Conservation (phyloP, 1,284 basidiomycete species). For the Ceratobasidium sp. region DNA sequence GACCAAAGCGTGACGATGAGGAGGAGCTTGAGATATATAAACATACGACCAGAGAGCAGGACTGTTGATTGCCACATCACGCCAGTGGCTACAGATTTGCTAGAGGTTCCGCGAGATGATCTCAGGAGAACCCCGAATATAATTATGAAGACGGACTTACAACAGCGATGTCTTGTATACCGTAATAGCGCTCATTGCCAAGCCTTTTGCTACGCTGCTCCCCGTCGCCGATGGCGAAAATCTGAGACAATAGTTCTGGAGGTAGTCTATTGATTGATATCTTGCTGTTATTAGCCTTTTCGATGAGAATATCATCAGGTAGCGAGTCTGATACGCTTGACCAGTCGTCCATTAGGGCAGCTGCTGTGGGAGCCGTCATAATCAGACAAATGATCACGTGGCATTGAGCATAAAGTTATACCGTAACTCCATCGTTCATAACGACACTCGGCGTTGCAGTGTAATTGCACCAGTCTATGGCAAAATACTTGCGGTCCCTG, state of each 20-base stretch:
- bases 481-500: too few relatives aligned
- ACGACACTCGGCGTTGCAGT: too few relatives aligned
- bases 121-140: neutral
- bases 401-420: too few relatives aligned
- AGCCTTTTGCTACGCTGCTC: slow-evolving; percentile 10
- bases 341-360: too few relatives aligned
- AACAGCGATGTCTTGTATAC: slow-evolving; percentile 1
- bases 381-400: too few relatives aligned
- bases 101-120: neutral
- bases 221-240: slow-evolving; percentile 21
- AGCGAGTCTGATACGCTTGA: too few relatives aligned
- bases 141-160: neutral
- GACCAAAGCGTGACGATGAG: neutral
- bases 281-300: neutral
- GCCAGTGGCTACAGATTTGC: slow-evolving; percentile 24
- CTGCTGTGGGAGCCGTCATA: too few relatives aligned
- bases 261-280: slow-evolving; percentile 18
- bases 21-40: neutral
- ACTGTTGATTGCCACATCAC: slow-evolving; percentile 6
- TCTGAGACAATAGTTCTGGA: slow-evolving; percentile 3
- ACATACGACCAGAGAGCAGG: slow-evolving; percentile 29
- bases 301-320: too few relatives aligned
- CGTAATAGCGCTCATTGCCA: neutral
- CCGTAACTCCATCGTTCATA: too few relatives aligned
- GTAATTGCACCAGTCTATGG: too few relatives aligned